Evolutionary conservation across 2,329 filamentous ascomycete genomes (phyloP).

Genomic region (Scopulariopsis brevicaulis): DNA sequence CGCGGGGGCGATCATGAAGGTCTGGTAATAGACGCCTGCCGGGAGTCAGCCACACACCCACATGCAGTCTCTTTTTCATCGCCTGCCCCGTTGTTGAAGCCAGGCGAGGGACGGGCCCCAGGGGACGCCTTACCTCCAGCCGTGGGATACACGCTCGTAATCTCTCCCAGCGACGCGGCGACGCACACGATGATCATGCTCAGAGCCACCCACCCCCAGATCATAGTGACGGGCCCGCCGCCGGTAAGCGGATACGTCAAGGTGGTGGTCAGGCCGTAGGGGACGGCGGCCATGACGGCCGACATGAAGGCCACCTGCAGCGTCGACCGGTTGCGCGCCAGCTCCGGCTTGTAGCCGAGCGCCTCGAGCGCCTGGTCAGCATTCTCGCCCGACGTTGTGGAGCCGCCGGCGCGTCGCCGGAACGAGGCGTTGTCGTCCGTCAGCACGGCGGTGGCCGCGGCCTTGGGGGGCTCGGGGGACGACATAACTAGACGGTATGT

Average conservation of each 20-base stretch:
- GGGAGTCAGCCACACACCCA: background rate
- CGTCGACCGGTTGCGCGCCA: constrained; percentile 53
- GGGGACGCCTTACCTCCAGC: constrained; percentile 45
- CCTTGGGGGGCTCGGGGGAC: background rate
- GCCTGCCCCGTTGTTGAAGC: background rate
- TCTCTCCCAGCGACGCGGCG: constrained; percentile 59
- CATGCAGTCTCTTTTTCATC: background rate
- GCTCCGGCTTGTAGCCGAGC: constrained; percentile 56
- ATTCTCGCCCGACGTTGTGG: constrained; percentile 19
- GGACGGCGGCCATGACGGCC: constrained; percentile 64
- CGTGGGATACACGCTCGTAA: constrained; percentile 65
- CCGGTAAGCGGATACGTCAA: constrained; percentile 55
- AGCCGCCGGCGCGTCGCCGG: background rate
- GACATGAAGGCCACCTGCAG: constrained; percentile 65
- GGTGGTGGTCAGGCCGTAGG: constrained; percentile 62
- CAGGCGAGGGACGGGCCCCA: background rate
- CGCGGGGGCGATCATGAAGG: constrained; percentile 58
- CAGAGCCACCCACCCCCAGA: constrained; percentile 62
- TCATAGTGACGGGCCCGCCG: constrained; percentile 57
- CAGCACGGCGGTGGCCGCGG: background rate
- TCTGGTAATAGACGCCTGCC: constrained; percentile 61
- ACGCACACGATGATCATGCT: constrained; percentile 61
- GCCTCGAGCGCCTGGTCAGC: constrained; percentile 53
- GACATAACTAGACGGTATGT: background rate
- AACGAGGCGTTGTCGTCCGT: background rate